These are phyloP conservation scores for Emmonsiellopsis sp. DNA, from an alignment of 2,329 filamentous ascomycete genomes.

Conservation along the genomic window DNA sequence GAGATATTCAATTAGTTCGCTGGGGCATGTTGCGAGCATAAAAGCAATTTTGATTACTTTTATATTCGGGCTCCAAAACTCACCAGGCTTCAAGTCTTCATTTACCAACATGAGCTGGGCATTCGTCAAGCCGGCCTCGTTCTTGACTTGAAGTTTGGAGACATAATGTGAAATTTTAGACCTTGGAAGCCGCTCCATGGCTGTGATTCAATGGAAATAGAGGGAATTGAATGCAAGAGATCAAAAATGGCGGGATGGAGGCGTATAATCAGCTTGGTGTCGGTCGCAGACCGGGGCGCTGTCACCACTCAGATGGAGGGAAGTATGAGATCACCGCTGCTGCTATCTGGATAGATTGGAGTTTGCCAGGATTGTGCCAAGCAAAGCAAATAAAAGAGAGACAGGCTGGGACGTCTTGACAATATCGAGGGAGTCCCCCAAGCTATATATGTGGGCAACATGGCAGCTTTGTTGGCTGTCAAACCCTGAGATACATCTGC, in stretches of 20 bases:
- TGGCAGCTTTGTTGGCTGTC: too few species aligned
- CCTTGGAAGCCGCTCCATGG: slow-evolving; percentile 34
- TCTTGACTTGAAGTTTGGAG: slow-evolving; percentile 59
- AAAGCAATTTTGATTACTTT: slow-evolving; percentile 2
- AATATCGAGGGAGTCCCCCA: too few species aligned
- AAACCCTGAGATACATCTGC: too few species aligned
- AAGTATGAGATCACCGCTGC: too few species aligned
- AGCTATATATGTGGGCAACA: too few species aligned
- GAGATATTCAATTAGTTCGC: slow-evolving; percentile 8
- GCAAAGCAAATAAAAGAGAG: too few species aligned
- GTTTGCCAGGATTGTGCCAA: too few species aligned
- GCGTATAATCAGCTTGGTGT: neutral
- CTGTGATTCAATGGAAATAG: neutral
- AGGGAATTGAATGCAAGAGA: neutral
- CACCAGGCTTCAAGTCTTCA: slow-evolving; percentile 62
- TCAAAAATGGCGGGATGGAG: neutral
- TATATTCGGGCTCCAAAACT: slow-evolving; percentile 54
- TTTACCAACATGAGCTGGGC: slow-evolving; percentile 83
- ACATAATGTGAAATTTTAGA: slow-evolving; percentile 29
- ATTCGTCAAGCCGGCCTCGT: slow-evolving; percentile 66
- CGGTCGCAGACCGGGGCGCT: neutral
- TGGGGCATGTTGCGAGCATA: slow-evolving; percentile 3
- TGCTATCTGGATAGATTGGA: too few species aligned
- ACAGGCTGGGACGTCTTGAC: too few species aligned
- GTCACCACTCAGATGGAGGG: too few species aligned